Evolutionary conservation across 805 yeast genomes (phyloP).

Genomic region (Torulaspora microellipsoides): DNA sequence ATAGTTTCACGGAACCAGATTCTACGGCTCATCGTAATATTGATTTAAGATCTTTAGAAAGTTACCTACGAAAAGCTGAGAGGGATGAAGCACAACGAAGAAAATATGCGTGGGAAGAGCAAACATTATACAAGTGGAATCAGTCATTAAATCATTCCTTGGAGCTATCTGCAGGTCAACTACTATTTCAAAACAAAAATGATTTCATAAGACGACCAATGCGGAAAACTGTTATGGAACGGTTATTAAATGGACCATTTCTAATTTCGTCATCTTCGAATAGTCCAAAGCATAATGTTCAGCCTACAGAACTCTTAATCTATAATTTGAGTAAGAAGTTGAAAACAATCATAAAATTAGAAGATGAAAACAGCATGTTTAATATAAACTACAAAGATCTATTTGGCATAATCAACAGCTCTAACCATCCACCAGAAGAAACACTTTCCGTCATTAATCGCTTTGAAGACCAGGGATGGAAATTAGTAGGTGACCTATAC

Average conservation of each 20-base stretch:
- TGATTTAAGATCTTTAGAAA: constrained; percentile 17
- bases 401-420: constrained; percentile 26
- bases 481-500: constrained; percentile 23
- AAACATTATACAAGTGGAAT: constrained; percentile 26
- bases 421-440: constrained; percentile 25
- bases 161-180: constrained; percentile 15
- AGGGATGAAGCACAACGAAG: constrained; percentile 19
- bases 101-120: constrained; percentile 18
- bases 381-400: constrained; percentile 25
- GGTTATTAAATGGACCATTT: background rate
- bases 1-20: background rate
- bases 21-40: background rate
- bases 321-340: constrained; percentile 15
- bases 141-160: constrained; percentile 4
- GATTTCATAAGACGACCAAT: background rate
- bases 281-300: background rate
- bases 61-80: constrained; percentile 22
- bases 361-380: constrained; percentile 13
- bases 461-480: constrained; percentile 26
- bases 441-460: constrained; percentile 18
- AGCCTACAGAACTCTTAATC: constrained; percentile 12
- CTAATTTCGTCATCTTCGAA: background rate
- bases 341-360: constrained; percentile 6
- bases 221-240: background rate
- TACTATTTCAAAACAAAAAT: constrained; percentile 14